Percentiles rank a stretch among this genome's conserved stretches.
These are phyloP conservation scores for Euphorbia peplus DNA, from an alignment of 345 rosid species.

Conservation along the genomic window DNA sequence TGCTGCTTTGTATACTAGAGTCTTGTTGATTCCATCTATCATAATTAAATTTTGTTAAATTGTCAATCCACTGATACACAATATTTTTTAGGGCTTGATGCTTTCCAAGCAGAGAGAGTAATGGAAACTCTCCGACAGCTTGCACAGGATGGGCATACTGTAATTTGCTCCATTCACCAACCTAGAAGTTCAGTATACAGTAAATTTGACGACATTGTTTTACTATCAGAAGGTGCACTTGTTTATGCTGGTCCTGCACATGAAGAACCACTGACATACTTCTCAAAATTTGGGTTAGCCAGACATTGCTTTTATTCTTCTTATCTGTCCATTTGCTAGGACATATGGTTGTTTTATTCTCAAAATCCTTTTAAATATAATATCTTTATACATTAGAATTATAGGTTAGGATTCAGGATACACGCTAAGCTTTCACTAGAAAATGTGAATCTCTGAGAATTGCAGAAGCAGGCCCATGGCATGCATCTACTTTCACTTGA, in stretches of 20 bases:
- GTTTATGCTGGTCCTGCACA: slow-evolving; percentile 91
- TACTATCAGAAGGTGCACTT: slow-evolving; percentile 72
- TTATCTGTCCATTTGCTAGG: slow-evolving; percentile 1
- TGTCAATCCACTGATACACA: slow-evolving; percentile 2
- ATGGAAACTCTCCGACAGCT: slow-evolving; percentile 93
- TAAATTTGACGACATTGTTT: slow-evolving; percentile 88
- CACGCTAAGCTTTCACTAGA: background rate
- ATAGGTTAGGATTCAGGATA: background rate
- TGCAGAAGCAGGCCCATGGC: background rate
- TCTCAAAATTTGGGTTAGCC: slow-evolving; percentile 80
- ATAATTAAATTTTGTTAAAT: background rate
- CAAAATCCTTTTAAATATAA: background rate
- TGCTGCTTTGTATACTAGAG: background rate
- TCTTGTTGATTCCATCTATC: background rate
- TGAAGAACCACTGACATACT: slow-evolving; percentile 68
- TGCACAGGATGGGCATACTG: slow-evolving; percentile 92
- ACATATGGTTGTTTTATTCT: background rate
- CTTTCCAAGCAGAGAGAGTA: slow-evolving; percentile 95
- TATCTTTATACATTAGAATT: background rate
- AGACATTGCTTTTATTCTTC: slow-evolving; percentile 15
- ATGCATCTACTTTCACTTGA: background rate
- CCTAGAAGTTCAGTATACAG: slow-evolving; percentile 90
- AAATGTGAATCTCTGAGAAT: background rate
- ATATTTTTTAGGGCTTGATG: slow-evolving; percentile 76
- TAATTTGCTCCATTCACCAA: slow-evolving; percentile 96